Base-by-base conservation (phyloP, 805 yeast genomes). In the Zygoascus tannicola region DNA sequence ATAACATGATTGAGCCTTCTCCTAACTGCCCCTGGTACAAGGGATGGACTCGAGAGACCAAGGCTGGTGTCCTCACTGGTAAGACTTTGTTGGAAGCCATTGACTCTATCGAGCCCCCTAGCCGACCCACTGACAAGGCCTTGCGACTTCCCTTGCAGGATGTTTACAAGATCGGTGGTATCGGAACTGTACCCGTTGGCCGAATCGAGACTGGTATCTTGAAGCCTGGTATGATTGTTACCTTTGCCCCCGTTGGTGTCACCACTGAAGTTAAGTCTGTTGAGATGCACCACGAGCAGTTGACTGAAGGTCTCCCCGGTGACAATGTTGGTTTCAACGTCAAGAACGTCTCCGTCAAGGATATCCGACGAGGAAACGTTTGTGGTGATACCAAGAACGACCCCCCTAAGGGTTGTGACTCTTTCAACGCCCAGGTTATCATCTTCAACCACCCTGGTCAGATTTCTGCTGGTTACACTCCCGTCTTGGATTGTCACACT, bases 361-460 rank as follows among this genome's bases (percentile, higher is more conserved):
- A 85, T 64, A 80, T 84, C 64, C 81, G 86, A 71, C 82, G 88
- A 76, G 94, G 94, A 74, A 85, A 85, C 84, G 88, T 85, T 57
- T 74, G 84, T 70, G 87, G 92, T 76, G 87, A 81, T 78, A 78
- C 87, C 69, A 79, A 81, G 79, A 76, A 80, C 76, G 92, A 84
- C 67, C 88, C 92, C 64, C 90, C 92, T 64, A 67, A 73, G 71
- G 90, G 77, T 58, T 69, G 78, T 65, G 81, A 74, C 56, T 80
- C 86, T 64, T 83, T 84, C 86, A 74, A 75, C 68, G 85, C 90
- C 64, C 87, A 83, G 71, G 85, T 84, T 56, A 81, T 84, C 63
- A 77, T 84, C 72, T 78, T 84, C 74, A 83, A 83, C 82, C 88
- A 83, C 74, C 88, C 92, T 56, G 90, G 94, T 78, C 92, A 85